Percentiles rank a stretch among this genome's conserved stretches.
phyloP scores from a whole-genome alignment of 2,329 filamentous ascomycete genomes.

The Trichoderma koningiopsis region DNA sequence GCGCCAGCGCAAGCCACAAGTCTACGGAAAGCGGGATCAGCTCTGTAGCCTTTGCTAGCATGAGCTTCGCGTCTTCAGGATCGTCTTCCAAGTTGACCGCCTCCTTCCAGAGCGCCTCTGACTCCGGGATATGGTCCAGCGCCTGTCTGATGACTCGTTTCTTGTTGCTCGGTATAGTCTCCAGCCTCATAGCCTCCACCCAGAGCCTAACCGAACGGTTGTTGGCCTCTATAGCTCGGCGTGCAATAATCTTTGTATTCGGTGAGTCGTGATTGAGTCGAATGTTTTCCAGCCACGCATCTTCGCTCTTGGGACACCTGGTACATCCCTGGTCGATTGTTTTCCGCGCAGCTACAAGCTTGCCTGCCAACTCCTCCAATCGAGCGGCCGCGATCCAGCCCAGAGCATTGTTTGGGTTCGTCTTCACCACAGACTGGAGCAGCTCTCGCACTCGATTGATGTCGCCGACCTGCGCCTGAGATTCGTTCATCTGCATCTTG shows the following conservation, averaged over 20 bases:
- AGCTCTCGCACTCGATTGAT: conserved; percentile 91
- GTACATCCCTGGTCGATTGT: conserved; percentile 87
- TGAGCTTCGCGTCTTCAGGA: conserved; percentile 78
- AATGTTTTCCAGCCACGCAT: conserved; percentile 95
- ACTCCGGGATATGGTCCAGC: conserved; percentile 89
- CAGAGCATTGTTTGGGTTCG: conserved; percentile 90
- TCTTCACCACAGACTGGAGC: conserved; percentile 95
- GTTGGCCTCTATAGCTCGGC: conserved; percentile 90
- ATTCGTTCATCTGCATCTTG: conserved; percentile 76
- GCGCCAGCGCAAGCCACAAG: conserved; percentile 90
- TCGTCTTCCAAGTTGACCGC: conserved; percentile 95
- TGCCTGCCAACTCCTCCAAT: conserved; percentile 89
- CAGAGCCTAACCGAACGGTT: conserved; percentile 85
- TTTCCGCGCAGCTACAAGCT: conserved; percentile 84
- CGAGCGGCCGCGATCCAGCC: conserved; percentile 95
- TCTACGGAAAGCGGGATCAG: conserved; percentile 93
- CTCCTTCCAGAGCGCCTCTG: conserved; percentile 96
- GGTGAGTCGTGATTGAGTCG: conserved; percentile 80
- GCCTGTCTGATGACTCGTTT: conserved; percentile 92
- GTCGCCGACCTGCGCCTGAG: conserved; percentile 85
- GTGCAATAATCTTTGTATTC: conserved; percentile 94
- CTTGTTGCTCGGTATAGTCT: conserved; percentile 78
- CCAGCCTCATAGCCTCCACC: conserved; percentile 93
- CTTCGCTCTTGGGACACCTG: conserved; percentile 89
- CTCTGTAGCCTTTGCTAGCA: conserved; percentile 93